Percentiles rank a stretch among this genome's conserved stretches.
These are phyloP conservation scores for Venturia carpophila DNA, from an alignment of 2,329 filamentous ascomycete species.

Conservation along the genomic window DNA sequence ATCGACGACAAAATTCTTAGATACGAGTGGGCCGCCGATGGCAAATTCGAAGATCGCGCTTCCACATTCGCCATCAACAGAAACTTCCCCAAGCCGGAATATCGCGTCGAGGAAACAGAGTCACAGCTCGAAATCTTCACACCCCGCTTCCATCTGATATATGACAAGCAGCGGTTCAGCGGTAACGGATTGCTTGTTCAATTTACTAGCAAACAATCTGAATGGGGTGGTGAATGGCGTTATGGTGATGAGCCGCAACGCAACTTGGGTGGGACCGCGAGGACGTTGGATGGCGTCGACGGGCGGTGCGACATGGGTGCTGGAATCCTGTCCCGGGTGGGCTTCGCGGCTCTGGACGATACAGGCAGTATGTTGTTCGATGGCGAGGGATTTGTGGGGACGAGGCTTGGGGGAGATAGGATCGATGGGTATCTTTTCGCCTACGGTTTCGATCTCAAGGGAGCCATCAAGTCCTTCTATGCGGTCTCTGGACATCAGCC, in stretches of 20 bases:
- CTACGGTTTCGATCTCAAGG: conserved; percentile 50
- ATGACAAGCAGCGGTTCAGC: conserved; percentile 51
- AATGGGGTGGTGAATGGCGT: conserved; percentile 38
- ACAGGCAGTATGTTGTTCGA: conserved; percentile 50
- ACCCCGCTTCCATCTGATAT: conserved; percentile 47
- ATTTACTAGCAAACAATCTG: conserved; percentile 15
- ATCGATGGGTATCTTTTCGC: conserved; percentile 54
- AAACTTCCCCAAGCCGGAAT: conserved; percentile 41
- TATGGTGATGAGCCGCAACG: conserved; percentile 41
- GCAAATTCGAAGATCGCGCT: conserved; percentile 53
- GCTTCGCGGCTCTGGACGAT: conserved; percentile 49
- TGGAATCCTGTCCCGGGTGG: conserved; percentile 45
- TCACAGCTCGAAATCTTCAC: conserved; percentile 50
- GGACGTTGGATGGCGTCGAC: conserved; percentile 49
- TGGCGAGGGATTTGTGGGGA: conserved; percentile 44
- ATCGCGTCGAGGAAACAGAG: conserved; percentile 40
- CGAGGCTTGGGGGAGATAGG: conserved; percentile 40
- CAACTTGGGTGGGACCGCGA: conserved; percentile 42
- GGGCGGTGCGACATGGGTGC: conserved; percentile 44
- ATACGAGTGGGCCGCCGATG: conserved; percentile 55
- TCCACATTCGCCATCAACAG: conserved; percentile 55
- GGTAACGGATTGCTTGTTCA: conserved; percentile 38
- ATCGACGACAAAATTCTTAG: conserved; percentile 50
- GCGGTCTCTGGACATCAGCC: conserved; percentile 50
- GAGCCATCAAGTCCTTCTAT: conserved; percentile 48